Base-by-base conservation (phyloP, 345 rosid species). In the Balakata baccata region DNA sequence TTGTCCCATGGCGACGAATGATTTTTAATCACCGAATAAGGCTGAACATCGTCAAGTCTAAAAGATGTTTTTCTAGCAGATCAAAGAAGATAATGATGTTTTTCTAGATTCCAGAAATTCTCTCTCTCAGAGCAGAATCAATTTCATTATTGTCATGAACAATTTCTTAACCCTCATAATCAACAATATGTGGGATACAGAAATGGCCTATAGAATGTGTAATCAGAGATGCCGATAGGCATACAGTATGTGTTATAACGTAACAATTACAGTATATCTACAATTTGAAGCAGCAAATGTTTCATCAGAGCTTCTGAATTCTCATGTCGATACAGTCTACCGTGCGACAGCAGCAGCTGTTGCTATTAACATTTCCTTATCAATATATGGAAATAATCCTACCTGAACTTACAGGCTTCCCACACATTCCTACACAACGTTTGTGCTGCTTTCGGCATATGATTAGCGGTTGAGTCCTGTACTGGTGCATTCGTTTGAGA, bases 401-500 rank as follows among this genome's bases (percentile, higher is more conserved):
- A 12, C 58, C 74, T 5, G 79, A 75, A 74, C 49, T 73, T 47
- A 56, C 68, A 74, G 6, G 62, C 51, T 18, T 78, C 72, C 81
- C 78, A 39, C 77, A 47, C 39, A 62, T 75, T 47, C 78, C 82
- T 47, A 74, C 14, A 56, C 58, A 80, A 70, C 69, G 20, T 17
- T 63, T 71, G n/a, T 77, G 73, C 74, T 82, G 90, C 70, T 82
- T 81, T 84, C 77, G 74, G 85, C 89, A 84, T 56, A 82, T 62
- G 47, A 71, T 66, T 51, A 14, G 60, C 4, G 77, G 86, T 64
- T 69, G 84, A 71, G 71, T 74, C 72, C 80, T 16, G 11, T 75
- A 71, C 64, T 73, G 61, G 73, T 64, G 47, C 59, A 79, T 25
- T n/a, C 37, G 71, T 3, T 68, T 71, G n/a, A 79, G 69, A 6